Evolutionary conservation across 805 yeast species (phyloP), one percentile per base, ranked within the genome.

Genomic region (Candida rishiriensis): DNA sequence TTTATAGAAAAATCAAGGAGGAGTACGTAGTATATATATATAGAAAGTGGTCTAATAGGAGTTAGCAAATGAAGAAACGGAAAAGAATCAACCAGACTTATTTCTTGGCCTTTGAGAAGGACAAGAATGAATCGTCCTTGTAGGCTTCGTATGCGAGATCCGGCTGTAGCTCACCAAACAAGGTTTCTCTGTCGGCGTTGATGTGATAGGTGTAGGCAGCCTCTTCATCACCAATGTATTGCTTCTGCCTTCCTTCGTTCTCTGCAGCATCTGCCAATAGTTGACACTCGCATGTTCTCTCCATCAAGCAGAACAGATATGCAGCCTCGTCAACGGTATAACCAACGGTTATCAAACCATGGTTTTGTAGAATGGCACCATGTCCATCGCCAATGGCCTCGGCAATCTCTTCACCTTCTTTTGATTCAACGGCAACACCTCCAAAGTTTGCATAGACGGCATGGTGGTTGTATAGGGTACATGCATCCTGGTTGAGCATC

Each of bases 401-500:
- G 6, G 89, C 88, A 43, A 84, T 73, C 37, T 71, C 73, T 37
- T 61, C 55, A 28, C 89, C 89, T 60, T 84, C 90, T 40, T 73
- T 77, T 17, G 65, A 69, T 52, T 81, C 85, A 26, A 84, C 53
- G 0, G 88, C 95, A 44, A 86, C 86, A 34, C 95, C 95, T 29
- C 93, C 93, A 61, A 85, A 85, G 57, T 78, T 76, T 15, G 56
- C 47, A 63, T 83, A 84, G 3, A 86, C 89, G 1, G 81, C 63
- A 49, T 85, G 93, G 39, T 69, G 66, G 31, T 81, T 76, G 70
- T 82, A 81, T 53, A 87, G 78, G 10, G 71, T 66, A 60, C 90
- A 84, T 3, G 70, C 83, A 54, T 87, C 95, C 67, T 86, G 95
- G 65, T 81, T 85, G 48, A 86, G 56, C 93, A 86, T 86, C 48